Evolutionary conservation across 352 stramenopile genomes (phyloP).

Genomic region (Phytophthora pini): DNA sequence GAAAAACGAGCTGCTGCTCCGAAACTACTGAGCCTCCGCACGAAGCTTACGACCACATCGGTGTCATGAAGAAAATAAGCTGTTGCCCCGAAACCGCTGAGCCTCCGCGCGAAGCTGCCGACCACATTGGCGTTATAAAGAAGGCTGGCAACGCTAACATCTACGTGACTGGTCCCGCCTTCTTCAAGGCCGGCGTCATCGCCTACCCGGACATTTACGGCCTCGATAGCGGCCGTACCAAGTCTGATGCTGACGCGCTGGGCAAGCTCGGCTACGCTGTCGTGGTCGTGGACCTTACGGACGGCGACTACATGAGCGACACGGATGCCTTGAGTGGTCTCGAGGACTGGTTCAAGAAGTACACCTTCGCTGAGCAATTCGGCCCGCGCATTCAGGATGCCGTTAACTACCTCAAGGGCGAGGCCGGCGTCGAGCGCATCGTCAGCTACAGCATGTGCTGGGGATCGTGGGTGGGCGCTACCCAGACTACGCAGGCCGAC

Average conservation of each 20-base stretch:
- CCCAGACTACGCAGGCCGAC: slow-evolving; percentile 47
- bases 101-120: slow-evolving; percentile 49
- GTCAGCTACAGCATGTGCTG: slow-evolving; percentile 87
- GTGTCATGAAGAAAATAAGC: slow-evolving; percentile 44
- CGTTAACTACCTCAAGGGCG: slow-evolving; percentile 71
- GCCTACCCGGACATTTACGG: slow-evolving; percentile 83
- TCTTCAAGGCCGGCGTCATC: slow-evolving; percentile 69
- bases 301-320: slow-evolving; percentile 71
- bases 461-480: slow-evolving; percentile 78
- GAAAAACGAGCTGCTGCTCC: no score
- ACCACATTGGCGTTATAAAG: slow-evolving; percentile 62
- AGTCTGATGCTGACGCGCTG: slow-evolving; percentile 75
- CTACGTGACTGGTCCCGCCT: slow-evolving; percentile 74
- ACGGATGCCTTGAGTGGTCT: slow-evolving; percentile 30
- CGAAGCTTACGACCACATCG: no score
- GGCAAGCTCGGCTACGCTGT: slow-evolving; percentile 82
- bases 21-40: no score
- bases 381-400: slow-evolving; percentile 71
- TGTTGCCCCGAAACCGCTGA: slow-evolving; percentile 80
- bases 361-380: slow-evolving; percentile 60
- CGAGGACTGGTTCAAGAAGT: slow-evolving; percentile 71
- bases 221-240: slow-evolving; percentile 80
- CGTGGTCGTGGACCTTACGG: slow-evolving; percentile 68
- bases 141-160: slow-evolving; percentile 73
- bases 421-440: slow-evolving; percentile 63